Evolutionary conservation across 2,329 filamentous ascomycete genomes (phyloP), one percentile per base, ranked within the genome.

Genomic region (Colletotrichum liaoningense): DNA sequence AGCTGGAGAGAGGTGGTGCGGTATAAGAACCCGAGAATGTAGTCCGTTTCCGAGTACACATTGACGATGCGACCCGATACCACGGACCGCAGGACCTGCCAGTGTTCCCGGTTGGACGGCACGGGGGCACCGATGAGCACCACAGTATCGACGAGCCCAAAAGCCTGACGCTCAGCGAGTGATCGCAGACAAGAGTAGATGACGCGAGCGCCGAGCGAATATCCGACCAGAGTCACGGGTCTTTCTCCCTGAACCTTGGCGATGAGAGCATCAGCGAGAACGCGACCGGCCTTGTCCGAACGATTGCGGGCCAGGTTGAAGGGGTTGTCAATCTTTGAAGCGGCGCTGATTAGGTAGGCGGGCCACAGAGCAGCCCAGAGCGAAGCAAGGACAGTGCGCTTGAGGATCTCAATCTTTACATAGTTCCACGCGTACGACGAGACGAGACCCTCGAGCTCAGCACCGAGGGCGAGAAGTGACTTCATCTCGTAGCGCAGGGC

Each of bases 1-100:
- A 94, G 88, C 75, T 97, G 93, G 33, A 97, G 89, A 72, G 92
- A 95, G 54, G 93, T 95, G 2, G 94, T 93, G 57, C 95, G 91
- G 81, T 98, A 98, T 22, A 98, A 86, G 80, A 98, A 96, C 1
- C 91, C 95, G 1, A 98, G 90, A 38, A 98, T 91, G 78, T 94
- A 94, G 82, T 98, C 95, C 73, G 97, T 95, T 65, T 93, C 91
- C 1, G 94, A 96, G 83, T 93, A 98, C 9, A 96, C 94, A 77
- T 98, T 98, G 77, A 97, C 93, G 8, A 98, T 88, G 70, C 93
- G 90, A 2, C 95, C 95, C 1, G 92, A 90, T 0, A 97, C 95
- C 0, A 96, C 94, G 57, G 90, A 91, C 35, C 94, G 90, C 76
- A 97, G 90, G 49, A 90, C 86, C 57, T 92, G 89, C 95, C 95